These are phyloP conservation scores for Baorangia bicolor DNA, from an alignment of 768 basidiomycete genomes.

Conservation along the genomic window DNA sequence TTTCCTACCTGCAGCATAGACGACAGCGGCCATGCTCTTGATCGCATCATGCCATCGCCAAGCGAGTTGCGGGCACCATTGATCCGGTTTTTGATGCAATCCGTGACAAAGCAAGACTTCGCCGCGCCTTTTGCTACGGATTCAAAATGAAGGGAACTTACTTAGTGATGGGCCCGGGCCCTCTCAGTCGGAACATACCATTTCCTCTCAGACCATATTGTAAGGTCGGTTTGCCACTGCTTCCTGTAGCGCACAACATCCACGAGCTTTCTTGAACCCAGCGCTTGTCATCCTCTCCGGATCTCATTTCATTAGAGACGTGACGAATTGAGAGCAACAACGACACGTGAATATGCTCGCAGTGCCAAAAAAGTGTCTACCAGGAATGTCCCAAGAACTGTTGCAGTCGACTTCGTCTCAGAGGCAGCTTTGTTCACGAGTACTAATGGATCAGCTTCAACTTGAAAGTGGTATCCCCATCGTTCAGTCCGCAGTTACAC, in stretches of 20 bases:
- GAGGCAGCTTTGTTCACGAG: conserved; percentile 7
- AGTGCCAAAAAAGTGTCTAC: neutral
- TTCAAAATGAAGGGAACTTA: too few relatives aligned
- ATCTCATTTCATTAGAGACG: neutral
- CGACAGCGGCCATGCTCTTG: conserved; percentile 6
- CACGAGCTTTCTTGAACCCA: conserved; percentile 3
- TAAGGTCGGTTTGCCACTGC: neutral
- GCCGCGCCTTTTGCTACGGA: neutral
- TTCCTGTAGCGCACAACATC: conserved; percentile 3
- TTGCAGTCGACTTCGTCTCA: neutral
- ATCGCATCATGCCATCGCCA: neutral
- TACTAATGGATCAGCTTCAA: neutral
- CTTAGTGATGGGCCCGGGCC: neutral
- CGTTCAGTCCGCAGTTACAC: neutral
- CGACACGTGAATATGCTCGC: neutral
- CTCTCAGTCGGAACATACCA: neutral
- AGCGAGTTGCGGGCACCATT: neutral
- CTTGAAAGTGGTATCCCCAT: neutral
- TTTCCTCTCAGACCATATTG: conserved; percentile 1
- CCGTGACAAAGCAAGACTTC: conserved; percentile 2
- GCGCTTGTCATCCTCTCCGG: conserved; percentile 1
- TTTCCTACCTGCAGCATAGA: conserved; percentile 2
- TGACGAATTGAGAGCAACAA: neutral
- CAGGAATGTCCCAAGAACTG: conserved; percentile 3
- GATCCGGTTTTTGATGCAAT: conserved; percentile 1